Base-by-base conservation (phyloP, 2,329 filamentous ascomycete genomes). In the Aureobasidium zeae region DNA sequence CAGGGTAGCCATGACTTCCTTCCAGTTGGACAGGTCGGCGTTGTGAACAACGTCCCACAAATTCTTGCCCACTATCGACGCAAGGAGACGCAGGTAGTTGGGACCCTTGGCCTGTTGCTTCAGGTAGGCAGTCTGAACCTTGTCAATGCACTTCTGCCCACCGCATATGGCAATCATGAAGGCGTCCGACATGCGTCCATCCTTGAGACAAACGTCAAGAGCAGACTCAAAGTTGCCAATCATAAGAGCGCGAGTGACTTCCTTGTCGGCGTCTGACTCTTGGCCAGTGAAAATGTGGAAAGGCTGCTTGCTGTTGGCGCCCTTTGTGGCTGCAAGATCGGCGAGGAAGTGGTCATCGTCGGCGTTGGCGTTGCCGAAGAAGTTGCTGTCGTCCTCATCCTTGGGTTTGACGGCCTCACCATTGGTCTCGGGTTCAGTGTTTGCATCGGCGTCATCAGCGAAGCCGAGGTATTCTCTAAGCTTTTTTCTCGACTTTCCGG, bases 11-110 rank as follows among this genome's bases (percentile, higher is more conserved):
- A 98, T 93, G 3, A 89, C 81, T 64, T 96, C 91, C 66, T 93
- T 96, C 93, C 91, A 98, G 64, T 91, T 84, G 41, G 76, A 74
- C 33, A 98, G 69, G 57, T 95, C 85, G 6, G 89, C 91, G 57
- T 98, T 98, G 66, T 96, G 86, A 6, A 96, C 91, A 33, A 96
- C 76, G 65, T 98, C 91, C 91, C 89, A 96, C 2, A 98, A 73
- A 57, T 98, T 95, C 71, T 96, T 96, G 49, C 84, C 81, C 46
- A 94, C 88, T 39, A 98, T 86, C 5, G 89, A 94, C 39, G 85
- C 82, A 44, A 98, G 73, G 7, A 98, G 73, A 31, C 93, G 82
- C 45, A 96, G 71, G 58, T 98, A 98, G 65, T 89, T 96, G 1
- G 93, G 89, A 20, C 82, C 81, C 47, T 81, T 81, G 6, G 77